Evolutionary conservation across 2,329 filamentous ascomycete genomes (phyloP).

Genomic region (Tothia fuscella): DNA sequence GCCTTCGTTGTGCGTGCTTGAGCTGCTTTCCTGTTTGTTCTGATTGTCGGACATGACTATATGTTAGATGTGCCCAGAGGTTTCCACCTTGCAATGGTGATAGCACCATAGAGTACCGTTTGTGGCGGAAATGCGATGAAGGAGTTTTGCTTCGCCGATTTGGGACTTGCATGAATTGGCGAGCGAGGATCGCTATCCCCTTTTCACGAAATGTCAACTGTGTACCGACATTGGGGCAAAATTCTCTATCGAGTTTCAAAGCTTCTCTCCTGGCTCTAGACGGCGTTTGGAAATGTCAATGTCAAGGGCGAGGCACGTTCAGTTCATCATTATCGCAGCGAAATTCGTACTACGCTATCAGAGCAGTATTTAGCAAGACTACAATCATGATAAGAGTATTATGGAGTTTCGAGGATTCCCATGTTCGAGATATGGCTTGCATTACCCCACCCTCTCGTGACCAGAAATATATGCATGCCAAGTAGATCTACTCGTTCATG

Average conservation of each 20-base stretch:
- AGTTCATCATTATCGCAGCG: not conserved
- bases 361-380: not conserved
- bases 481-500: constrained; percentile 3
- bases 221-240: not conserved
- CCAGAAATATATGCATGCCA: not conserved
- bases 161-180: not conserved
- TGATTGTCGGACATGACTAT: not conserved
- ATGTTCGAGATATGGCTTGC: not conserved
- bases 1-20: not conserved
- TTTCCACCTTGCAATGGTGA: not conserved
- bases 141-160: not conserved
- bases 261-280: not conserved
- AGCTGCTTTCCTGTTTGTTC: not conserved
- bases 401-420: not conserved
- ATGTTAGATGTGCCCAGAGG: not conserved
- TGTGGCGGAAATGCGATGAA: not conserved
- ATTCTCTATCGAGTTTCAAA: not conserved
- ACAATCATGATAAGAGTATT: too few species aligned
- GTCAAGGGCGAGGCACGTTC: not conserved
- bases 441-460: not conserved
- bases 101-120: not conserved
- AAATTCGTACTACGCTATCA: not conserved
- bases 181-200: not conserved
- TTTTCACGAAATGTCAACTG: not conserved
- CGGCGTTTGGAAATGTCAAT: not conserved